Conservation (phyloP, 2,329 filamentous ascomycete genomes). For the Chrysoporthe cubensis region DNA sequence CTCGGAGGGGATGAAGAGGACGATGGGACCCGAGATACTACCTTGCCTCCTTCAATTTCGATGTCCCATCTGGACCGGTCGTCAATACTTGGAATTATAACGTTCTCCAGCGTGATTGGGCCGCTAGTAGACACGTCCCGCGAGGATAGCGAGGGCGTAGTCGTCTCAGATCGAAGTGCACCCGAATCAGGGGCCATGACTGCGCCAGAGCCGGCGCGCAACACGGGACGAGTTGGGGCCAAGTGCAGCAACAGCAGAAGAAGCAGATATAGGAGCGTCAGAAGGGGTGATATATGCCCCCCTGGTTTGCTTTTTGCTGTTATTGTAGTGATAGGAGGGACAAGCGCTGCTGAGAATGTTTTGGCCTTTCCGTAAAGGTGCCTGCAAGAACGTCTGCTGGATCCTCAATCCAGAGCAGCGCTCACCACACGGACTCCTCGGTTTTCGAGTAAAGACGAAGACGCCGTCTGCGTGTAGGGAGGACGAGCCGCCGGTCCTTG, state of each 20-base stretch:
- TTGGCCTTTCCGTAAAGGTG: no score
- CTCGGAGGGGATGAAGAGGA: constrained; percentile 24
- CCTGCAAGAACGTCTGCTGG: no score
- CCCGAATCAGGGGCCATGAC: not conserved
- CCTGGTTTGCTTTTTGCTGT: no score
- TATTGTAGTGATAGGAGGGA: not conserved
- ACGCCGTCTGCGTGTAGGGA: no score
- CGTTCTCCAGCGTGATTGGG: constrained; percentile 5
- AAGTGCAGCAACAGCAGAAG: not conserved
- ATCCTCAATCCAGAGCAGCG: no score
- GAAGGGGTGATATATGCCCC: no score
- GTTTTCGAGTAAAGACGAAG: no score
- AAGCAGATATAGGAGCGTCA: no score
- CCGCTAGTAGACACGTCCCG: not conserved
- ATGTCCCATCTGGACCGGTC: constrained; percentile 13
- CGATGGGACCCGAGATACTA: not conserved
- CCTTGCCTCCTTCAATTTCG: not conserved
- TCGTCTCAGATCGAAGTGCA: not conserved
- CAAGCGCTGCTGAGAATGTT: not conserved
- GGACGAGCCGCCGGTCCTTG: not conserved
- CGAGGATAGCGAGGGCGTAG: not conserved
- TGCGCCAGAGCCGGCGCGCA: not conserved
- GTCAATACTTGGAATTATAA: constrained; percentile 20
- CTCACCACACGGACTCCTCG: no score
- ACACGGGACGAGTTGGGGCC: not conserved